These are phyloP conservation scores for Solanum sitiens DNA, from an alignment of 257 asterid species.

Conservation along the genomic window DNA sequence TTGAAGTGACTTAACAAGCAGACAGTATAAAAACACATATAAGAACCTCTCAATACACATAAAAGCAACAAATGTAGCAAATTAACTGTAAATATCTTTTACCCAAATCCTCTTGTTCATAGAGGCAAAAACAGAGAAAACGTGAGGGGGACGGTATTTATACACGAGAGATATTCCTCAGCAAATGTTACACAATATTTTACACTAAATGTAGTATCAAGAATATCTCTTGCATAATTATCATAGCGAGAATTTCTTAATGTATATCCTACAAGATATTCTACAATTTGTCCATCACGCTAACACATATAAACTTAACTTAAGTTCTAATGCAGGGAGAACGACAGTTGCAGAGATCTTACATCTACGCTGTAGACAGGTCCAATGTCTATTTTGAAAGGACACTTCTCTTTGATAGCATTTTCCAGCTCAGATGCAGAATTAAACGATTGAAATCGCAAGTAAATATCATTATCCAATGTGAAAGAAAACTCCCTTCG, in stretches of 20 bases:
- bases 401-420: conserved; percentile 68
- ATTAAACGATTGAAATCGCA: conserved; percentile 77
- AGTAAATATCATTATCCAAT: conserved; percentile 62
- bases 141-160: neutral
- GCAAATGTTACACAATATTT: neutral
- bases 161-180: neutral
- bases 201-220: neutral
- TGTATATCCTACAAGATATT: neutral
- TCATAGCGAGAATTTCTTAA: neutral
- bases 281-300: neutral
- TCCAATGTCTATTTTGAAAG: conserved; percentile 84
- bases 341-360: conserved; percentile 15
- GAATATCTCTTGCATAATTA: neutral
- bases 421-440: conserved; percentile 46
- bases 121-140: neutral
- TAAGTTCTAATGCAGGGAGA: neutral
- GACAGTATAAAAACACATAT: neutral
- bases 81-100: neutral
- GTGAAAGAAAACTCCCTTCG: conserved; percentile 89
- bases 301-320: neutral
- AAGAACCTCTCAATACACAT: neutral
- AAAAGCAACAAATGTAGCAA: neutral
- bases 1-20: neutral
- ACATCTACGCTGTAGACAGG: conserved; percentile 89
- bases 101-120: neutral